Percentiles rank a stretch among this genome's conserved stretches.
phyloP scores from a whole-genome alignment of 2,329 filamentous ascomycete species.

The Talaromyces sp. region DNA sequence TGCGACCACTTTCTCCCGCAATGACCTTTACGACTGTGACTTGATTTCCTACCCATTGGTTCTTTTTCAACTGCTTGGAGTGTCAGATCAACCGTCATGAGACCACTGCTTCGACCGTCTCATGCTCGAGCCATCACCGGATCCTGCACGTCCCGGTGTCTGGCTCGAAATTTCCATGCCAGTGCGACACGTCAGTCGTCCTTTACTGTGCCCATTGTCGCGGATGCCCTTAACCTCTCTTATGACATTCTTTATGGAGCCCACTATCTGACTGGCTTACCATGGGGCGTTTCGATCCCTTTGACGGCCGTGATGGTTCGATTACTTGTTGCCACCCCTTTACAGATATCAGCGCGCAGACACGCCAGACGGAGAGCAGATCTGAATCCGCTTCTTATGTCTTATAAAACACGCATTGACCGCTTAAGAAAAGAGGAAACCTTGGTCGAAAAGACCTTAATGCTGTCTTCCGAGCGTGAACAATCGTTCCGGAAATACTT shows the following conservation, averaged over 20 bases:
- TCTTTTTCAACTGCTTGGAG: not conserved
- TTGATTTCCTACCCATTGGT: not conserved
- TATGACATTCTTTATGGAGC: conserved; percentile 46
- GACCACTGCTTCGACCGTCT: conserved; percentile 12
- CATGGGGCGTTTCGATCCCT: conserved; percentile 53
- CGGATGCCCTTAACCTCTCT: conserved; percentile 38
- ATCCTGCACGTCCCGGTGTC: conserved; percentile 11
- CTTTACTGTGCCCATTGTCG: conserved; percentile 24
- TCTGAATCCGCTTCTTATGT: conserved; percentile 37
- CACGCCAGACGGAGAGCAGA: conserved; percentile 36
- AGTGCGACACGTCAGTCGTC: conserved; percentile 42
- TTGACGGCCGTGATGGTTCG: conserved; percentile 50
- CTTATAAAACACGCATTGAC: conserved; percentile 26
- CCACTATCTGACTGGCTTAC: conserved; percentile 43
- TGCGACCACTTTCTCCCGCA: not conserved
- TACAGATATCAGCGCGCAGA: conserved; percentile 40
- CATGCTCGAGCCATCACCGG: conserved; percentile 5
- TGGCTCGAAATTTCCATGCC: conserved; percentile 47
- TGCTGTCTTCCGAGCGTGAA: conserved; percentile 13
- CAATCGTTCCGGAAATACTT: conserved; percentile 18
- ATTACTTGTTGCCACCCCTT: conserved; percentile 41
- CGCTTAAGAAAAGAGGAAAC: not conserved
- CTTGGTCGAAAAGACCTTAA: conserved; percentile 5
- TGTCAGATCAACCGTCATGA: conserved; percentile 8
- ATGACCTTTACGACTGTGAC: not conserved